A percentile compares a stretch with the other conserved stretches of the same genome.
Evolutionary conservation across 257 asterid species (phyloP).

Genomic region (Solanum ossicruentum): DNA sequence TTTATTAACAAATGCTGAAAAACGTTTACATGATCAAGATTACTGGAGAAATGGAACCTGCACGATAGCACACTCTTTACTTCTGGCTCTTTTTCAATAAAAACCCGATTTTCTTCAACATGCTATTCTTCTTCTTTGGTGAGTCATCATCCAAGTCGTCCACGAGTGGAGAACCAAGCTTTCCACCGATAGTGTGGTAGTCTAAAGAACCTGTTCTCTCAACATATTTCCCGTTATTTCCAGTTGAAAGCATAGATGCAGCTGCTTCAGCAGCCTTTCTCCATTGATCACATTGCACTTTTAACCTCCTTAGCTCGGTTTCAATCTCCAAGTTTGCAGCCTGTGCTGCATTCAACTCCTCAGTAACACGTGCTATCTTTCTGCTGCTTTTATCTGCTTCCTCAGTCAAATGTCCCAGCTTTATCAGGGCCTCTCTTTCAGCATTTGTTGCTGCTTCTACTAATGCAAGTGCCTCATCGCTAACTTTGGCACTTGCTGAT

Average conservation of each 20-base stretch:
- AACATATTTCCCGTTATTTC: conserved; percentile 40
- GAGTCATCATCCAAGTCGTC: conserved; percentile 67
- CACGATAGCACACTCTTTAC: conserved; percentile 7
- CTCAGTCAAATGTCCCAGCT: conserved; percentile 48
- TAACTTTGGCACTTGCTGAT: conserved; percentile 17
- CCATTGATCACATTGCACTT: conserved; percentile 94
- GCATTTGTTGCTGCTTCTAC: conserved; percentile 44
- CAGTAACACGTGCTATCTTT: conserved; percentile 36
- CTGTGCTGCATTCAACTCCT: conserved; percentile 75
- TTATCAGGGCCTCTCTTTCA: conserved; percentile 49
- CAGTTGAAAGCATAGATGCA: conserved; percentile 62
- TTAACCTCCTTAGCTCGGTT: conserved; percentile 62
- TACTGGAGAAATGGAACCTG: conserved; percentile 2
- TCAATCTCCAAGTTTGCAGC: conserved; percentile 59
- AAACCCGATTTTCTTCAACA: conserved; percentile 78
- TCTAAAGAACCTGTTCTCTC: conserved; percentile 51
- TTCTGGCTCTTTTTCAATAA: conserved; percentile 77
- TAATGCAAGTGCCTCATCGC: conserved; percentile 28
- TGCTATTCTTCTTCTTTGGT: conserved; percentile 63
- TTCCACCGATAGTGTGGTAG: conserved; percentile 57
- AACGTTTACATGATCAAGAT: not conserved
- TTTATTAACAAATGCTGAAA: not conserved
- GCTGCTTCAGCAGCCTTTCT: conserved; percentile 97
- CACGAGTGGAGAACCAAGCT: conserved; percentile 34
- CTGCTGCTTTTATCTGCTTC: conserved; percentile 58